These are phyloP conservation scores for Vaccinium macrocarpon DNA, from an alignment of 148 eudicot genomes.

Conservation along the genomic window DNA sequence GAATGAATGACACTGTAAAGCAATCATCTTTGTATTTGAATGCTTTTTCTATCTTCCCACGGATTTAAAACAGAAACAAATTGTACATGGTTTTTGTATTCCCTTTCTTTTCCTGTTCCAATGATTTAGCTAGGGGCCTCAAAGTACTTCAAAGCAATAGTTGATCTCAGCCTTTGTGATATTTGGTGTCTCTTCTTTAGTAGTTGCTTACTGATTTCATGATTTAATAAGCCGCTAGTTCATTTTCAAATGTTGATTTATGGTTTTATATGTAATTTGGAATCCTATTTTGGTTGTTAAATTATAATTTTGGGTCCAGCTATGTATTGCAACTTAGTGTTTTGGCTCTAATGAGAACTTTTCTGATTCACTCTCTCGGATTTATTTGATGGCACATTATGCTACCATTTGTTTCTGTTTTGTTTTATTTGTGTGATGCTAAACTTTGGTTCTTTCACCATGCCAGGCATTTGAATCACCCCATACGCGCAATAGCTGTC, in stretches of 20 bases:
- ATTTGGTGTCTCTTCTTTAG: too few species aligned
- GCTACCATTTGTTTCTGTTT: not conserved
- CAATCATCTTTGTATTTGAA: too few species aligned
- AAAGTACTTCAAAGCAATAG: too few species aligned
- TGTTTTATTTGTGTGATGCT: not conserved
- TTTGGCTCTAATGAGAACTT: not conserved
- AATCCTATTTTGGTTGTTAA: not conserved
- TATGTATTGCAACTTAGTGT: not conserved
- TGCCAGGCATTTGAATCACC: slow-evolving; percentile 98
- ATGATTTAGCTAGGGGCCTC: too few species aligned
- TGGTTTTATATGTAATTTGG: slow-evolving; percentile 8
- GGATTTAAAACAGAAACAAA: too few species aligned
- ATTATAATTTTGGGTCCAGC: not conserved
- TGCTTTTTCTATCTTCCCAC: too few species aligned
- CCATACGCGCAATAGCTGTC: slow-evolving; percentile 76
- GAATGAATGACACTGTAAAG: too few species aligned
- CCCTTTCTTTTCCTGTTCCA: too few species aligned
- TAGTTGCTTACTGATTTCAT: not conserved
- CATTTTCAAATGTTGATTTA: not conserved
- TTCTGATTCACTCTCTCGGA: not conserved
- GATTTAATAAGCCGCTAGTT: not conserved
- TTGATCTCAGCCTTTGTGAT: too few species aligned
- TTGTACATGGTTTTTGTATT: too few species aligned
- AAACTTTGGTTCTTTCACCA: not conserved
- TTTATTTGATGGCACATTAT: not conserved